A percentile compares a stretch with the other conserved stretches of the same genome.
Evolutionary conservation across 1,284 basidiomycete genomes (phyloP).

Genomic region (Leccinum subspadiceum): DNA sequence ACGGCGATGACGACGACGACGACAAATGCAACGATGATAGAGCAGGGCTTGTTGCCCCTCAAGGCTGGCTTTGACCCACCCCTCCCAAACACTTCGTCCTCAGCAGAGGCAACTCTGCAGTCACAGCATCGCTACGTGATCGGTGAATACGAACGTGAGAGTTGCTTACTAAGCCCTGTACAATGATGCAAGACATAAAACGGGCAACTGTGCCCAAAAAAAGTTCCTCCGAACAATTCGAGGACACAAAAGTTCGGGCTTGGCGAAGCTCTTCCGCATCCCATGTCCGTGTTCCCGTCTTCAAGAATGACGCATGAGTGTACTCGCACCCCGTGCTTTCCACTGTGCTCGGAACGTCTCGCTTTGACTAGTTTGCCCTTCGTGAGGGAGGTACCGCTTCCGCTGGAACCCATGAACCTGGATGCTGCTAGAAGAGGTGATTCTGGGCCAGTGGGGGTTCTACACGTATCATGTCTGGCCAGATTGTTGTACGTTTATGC

Average conservation of each 20-base stretch:
- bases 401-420: conserved; percentile 38
- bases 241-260: conserved; percentile 88
- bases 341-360: conserved; percentile 34
- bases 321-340: conserved; percentile 34
- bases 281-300: conserved; percentile 88
- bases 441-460: conserved; percentile 24
- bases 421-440: conserved; percentile 28
- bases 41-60: conserved; percentile 32
- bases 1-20: conserved; percentile 29
- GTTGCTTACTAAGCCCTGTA: conserved; percentile 19
- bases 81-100: conserved; percentile 6
- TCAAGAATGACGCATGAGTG: conserved; percentile 56
- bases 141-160: conserved; percentile 18
- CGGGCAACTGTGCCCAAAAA: background rate
- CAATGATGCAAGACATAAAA: conserved; percentile 9
- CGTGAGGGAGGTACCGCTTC: conserved; percentile 57
- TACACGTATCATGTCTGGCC: conserved; percentile 4
- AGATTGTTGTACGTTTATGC: no score
- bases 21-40: conserved; percentile 18
- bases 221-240: conserved; percentile 53
- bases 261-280: conserved; percentile 72
- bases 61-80: conserved; percentile 15
- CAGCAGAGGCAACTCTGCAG: conserved; percentile 51
- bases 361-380: conserved; percentile 41
- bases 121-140: conserved; percentile 30